Conservation (phyloP, 2,329 filamentous ascomycete genomes). For the Aspergillus ibericus region DNA sequence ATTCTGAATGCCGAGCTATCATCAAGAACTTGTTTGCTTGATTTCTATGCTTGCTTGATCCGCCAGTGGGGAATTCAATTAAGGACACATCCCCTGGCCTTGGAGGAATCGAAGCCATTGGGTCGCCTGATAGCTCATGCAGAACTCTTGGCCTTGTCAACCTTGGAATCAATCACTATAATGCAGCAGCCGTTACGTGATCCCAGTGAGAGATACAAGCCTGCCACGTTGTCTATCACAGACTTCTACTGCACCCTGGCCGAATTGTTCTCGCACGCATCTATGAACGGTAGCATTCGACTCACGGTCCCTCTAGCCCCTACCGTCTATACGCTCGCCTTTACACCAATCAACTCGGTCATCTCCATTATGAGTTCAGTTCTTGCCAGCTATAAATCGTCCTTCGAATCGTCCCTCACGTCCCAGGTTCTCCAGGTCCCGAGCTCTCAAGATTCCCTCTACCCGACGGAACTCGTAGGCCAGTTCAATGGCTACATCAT, state of each 20-base stretch:
- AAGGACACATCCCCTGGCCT: constrained; percentile 26
- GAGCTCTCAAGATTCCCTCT: constrained; percentile 40
- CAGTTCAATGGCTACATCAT: constrained; percentile 81
- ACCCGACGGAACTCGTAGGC: constrained; percentile 62
- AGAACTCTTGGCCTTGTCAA: constrained; percentile 56
- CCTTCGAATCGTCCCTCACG: constrained; percentile 65
- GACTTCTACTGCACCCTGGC: constrained; percentile 69
- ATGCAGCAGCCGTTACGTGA: constrained; percentile 12
- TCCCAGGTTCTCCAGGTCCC: constrained; percentile 37
- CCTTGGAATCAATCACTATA: constrained; percentile 56
- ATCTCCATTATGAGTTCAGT: constrained; percentile 69
- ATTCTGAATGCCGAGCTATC: constrained; percentile 39
- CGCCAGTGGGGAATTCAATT: constrained; percentile 51
- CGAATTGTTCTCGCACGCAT: constrained; percentile 54
- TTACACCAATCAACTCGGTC: constrained; percentile 62
- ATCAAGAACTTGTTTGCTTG: constrained; percentile 62
- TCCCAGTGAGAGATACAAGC: constrained; percentile 18
- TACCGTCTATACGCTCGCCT: constrained; percentile 70
- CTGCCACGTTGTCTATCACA: constrained; percentile 55
- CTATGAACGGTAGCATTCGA: constrained; percentile 57
- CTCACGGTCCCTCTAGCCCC: constrained; percentile 67
- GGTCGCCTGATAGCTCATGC: constrained; percentile 54
- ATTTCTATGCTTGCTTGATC: constrained; percentile 67
- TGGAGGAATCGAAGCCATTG: constrained; percentile 32
- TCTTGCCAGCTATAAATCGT: constrained; percentile 70